A percentile compares a stretch with the other conserved stretches of the same genome.
Conservation (phyloP, 306 rosid species). For the Mucuna pruriens region DNA sequence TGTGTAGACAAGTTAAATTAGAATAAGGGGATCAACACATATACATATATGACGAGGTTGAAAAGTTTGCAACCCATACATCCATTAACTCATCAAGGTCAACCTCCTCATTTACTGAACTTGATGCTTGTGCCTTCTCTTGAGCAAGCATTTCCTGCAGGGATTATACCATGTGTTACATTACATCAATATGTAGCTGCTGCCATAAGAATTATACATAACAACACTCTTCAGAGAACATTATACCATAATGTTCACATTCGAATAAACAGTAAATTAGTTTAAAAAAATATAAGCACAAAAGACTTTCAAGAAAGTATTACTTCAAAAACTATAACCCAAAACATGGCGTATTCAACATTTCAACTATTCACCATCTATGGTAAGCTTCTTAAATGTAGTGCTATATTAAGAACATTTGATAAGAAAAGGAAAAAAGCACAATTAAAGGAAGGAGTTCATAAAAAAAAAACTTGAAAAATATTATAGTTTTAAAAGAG, state of each 20-base stretch:
- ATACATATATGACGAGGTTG: constrained; percentile 26
- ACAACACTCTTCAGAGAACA: neutral
- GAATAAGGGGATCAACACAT: neutral
- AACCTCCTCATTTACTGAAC: constrained; percentile 74
- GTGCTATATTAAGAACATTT: neutral
- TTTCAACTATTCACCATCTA: constrained; percentile 21
- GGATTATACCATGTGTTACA: constrained; percentile 35
- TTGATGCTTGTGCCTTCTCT: constrained; percentile 62
- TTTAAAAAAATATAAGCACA: constrained; percentile 21
- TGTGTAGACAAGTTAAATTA: constrained; percentile 34
- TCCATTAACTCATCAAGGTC: constrained; percentile 97
- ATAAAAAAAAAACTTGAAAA: neutral
- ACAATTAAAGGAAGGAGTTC: neutral
- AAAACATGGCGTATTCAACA: neutral
- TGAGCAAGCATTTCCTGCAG: constrained; percentile 70
- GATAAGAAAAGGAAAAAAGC: neutral
- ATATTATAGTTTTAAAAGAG: neutral
- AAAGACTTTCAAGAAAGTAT: neutral
- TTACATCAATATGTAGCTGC: neutral
- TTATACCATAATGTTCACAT: neutral
- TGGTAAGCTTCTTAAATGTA: neutral
- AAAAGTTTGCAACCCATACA: constrained; percentile 57
- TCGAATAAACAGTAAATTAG: neutral
- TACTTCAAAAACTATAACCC: neutral
- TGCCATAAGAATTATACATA: constrained; percentile 10